These are phyloP conservation scores for Venturia aucupariae DNA, from an alignment of 2,329 filamentous ascomycete genomes.

Conservation along the genomic window DNA sequence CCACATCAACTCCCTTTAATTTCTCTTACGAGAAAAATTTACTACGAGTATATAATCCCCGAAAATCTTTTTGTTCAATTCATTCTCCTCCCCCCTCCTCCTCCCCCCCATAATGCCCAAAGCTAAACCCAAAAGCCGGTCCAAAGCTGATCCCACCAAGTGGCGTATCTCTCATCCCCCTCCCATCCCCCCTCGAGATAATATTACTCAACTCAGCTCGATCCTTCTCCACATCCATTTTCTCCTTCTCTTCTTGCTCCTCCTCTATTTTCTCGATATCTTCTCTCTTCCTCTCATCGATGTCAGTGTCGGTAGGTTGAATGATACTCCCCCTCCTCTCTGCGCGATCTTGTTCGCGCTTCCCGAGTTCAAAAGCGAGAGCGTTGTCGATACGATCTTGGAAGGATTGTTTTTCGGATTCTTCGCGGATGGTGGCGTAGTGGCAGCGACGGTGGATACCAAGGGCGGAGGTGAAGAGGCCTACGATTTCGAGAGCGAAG, in stretches of 20 bases:
- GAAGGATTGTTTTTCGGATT: slow-evolving; percentile 8
- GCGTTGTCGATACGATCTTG: slow-evolving; percentile 7
- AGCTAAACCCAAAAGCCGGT: background rate
- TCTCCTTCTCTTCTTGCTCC: slow-evolving; percentile 10
- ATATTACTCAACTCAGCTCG: background rate
- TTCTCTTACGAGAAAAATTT: no score
- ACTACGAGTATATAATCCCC: no score
- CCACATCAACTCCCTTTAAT: no score
- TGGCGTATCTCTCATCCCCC: background rate
- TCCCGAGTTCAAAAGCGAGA: slow-evolving; percentile 1
- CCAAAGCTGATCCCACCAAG: background rate
- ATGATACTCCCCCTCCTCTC: background rate
- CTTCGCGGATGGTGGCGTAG: slow-evolving; percentile 18
- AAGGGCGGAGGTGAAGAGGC: slow-evolving; percentile 18
- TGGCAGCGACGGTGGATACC: slow-evolving; percentile 21
- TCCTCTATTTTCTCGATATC: slow-evolving; percentile 4
- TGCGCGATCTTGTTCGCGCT: background rate
- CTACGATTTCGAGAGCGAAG: slow-evolving; percentile 31
- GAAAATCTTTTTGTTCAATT: no score
- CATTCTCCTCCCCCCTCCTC: background rate
- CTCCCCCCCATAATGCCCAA: slow-evolving; percentile 5
- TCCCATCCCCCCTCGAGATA: background rate
- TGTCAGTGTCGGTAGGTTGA: background rate
- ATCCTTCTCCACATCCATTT: slow-evolving; percentile 16
- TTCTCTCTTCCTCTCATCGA: slow-evolving; percentile 11